Evolutionary conservation across 768 basidiomycete genomes (phyloP).

Genomic region (Cystobasidium tubakii): DNA sequence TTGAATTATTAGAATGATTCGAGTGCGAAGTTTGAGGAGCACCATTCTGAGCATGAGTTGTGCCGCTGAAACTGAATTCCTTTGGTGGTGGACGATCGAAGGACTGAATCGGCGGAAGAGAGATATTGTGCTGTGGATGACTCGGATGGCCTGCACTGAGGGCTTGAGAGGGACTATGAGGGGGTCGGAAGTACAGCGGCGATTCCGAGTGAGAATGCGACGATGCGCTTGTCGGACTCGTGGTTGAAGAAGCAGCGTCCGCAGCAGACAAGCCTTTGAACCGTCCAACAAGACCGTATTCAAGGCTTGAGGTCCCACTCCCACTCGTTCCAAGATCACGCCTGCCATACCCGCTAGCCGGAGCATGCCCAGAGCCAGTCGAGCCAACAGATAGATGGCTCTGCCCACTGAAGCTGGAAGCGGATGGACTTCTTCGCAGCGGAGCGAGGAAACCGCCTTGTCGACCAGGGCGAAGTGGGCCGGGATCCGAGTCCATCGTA

Average conservation of each 20-base stretch:
- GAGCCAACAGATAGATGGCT: conserved; percentile 34
- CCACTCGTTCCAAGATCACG: conserved; percentile 25
- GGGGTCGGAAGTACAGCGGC: conserved; percentile 29
- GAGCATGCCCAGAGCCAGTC: conserved; percentile 15
- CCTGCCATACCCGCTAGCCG: conserved; percentile 4
- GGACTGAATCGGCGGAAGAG: conserved; percentile 40
- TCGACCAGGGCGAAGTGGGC: neutral
- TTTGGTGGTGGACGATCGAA: conserved; percentile 40
- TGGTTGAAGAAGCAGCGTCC: neutral
- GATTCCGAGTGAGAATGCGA: conserved; percentile 33
- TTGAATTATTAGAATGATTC: conserved; percentile 29
- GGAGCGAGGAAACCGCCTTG: conserved; percentile 27
- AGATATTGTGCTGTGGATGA: conserved; percentile 36
- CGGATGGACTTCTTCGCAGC: conserved; percentile 34
- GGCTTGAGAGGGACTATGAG: conserved; percentile 13
- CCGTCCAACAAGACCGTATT: conserved; percentile 27
- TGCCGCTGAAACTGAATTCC: conserved; percentile 8
- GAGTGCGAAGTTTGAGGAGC: conserved; percentile 25
- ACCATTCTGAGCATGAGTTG: neutral
- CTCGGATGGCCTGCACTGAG: conserved; percentile 18
- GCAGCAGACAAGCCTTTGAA: conserved; percentile 39
- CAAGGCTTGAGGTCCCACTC: conserved; percentile 3
- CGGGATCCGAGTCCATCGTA: conserved; percentile 33
- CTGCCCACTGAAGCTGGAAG: conserved; percentile 37
- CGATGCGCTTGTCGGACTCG: conserved; percentile 19